A percentile compares a stretch with the other conserved stretches of the same genome.
Evolutionary conservation across 2,329 filamentous ascomycete genomes (phyloP).

Genomic region (Paraconiothyrium brasiliense): DNA sequence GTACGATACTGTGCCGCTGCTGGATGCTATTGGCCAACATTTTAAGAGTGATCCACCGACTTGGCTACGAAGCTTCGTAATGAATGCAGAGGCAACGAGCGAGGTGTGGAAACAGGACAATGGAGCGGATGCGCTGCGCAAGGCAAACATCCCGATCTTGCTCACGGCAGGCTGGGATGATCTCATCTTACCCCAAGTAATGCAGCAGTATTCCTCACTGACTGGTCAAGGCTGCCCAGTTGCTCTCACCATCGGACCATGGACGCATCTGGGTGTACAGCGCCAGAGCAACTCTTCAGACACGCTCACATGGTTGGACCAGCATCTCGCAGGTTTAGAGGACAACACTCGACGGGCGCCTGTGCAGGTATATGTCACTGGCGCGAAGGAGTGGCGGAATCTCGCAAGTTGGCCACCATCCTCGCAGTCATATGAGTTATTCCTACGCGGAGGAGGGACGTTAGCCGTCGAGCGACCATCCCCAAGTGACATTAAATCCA

Average conservation of each 20-base stretch:
- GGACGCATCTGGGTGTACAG: conserved; percentile 18
- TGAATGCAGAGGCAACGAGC: conserved; percentile 18
- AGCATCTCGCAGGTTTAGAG: conserved; percentile 14
- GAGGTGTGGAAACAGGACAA: conserved; percentile 19
- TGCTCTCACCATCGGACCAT: conserved; percentile 23
- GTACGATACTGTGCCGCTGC: no score
- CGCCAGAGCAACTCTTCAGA: conserved; percentile 2
- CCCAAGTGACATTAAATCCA: no score
- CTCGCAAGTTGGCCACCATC: conserved; percentile 20
- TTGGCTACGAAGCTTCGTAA: conserved; percentile 19
- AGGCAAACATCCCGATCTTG: conserved; percentile 24
- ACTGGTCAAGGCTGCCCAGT: conserved; percentile 20
- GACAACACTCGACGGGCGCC: background rate
- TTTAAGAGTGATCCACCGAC: background rate
- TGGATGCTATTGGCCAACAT: no score
- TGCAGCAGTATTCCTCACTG: conserved; percentile 26
- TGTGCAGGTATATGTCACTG: conserved; percentile 27
- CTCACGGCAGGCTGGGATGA: conserved; percentile 27
- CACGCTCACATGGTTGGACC: conserved; percentile 21
- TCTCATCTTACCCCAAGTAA: conserved; percentile 22
- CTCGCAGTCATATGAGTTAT: conserved; percentile 9
- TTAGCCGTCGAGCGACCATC: background rate
- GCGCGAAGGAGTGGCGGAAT: conserved; percentile 24
- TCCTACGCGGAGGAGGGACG: conserved; percentile 8
- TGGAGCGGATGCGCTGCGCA: conserved; percentile 18